Base-by-base conservation (phyloP, 495 filamentous ascomycete genomes). In the Penicillium pulvis region DNA sequence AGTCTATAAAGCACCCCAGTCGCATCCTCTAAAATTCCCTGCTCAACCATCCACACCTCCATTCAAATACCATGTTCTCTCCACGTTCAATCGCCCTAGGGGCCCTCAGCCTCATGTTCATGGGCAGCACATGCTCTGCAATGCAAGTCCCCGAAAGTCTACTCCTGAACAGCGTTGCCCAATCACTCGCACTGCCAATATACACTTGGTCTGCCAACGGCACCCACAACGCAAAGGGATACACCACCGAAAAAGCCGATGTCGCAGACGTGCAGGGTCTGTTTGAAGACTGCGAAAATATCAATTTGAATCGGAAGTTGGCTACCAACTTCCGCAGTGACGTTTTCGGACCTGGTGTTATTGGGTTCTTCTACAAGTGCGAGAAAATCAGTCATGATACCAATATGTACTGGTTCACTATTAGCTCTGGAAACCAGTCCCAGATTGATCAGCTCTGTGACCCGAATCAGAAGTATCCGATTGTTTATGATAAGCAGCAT, bases 181-280 rank as follows among this genome's bases (percentile, higher is more conserved):
- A 61, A 1, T 51, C 65, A 8, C 36, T 67, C 35, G 55, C 64
- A 3, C 51, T 69, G 44, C 67, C 67, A 28, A 63, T 59, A 33
- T 62, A 56, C 26, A 67, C 67, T n/a, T 69, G 64, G 64, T 67
- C 67, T 9, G 67, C 67, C 51, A 69, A 61, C 54, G 67, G 67
- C 31, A 69, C 67, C 14, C 67, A 69, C 57, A 62, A 57, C 0
- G 67, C 67, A 6, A 69, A 67, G 50, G 67, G 61, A 23, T 69
- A 53, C 24, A 69, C 64, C 33, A 60, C 51, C 24, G 46, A 67
- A 28, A 33, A 61, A 16, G 64, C 61, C n/a, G 39, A 61, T 6
- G 53, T 48, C 0, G 50, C 67, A 1, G 53, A 49, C 16, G 52
- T 39, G 6, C 23, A 65, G 39, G 67, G 67, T 17, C n/a, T 69